A percentile compares a stretch with the other conserved stretches of the same genome.
Conservation (phyloP, 345 rosid genomes). For the Schrenkiella parvula region DNA sequence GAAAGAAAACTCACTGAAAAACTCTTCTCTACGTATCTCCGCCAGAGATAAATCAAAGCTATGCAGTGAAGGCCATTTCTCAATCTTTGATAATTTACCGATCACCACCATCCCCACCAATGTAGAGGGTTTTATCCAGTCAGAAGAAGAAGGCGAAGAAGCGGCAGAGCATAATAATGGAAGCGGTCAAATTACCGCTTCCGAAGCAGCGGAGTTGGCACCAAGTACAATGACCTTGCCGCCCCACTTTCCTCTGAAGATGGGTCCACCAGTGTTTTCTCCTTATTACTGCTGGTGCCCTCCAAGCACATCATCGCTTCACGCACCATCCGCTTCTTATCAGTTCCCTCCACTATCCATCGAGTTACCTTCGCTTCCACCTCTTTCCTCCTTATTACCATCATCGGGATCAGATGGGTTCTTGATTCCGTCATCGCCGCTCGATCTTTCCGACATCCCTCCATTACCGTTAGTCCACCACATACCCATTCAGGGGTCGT, state of each 20-base stretch:
- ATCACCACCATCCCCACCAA: constrained; percentile 33
- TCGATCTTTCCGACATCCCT: constrained; percentile 55
- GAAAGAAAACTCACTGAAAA: constrained; percentile 57
- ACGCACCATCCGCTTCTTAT: constrained; percentile 35
- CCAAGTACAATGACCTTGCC: constrained; percentile 29
- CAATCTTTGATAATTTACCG: constrained; percentile 42
- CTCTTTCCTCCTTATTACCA: constrained; percentile 61
- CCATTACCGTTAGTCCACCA: constrained; percentile 50
- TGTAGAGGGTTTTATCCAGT: constrained; percentile 25
- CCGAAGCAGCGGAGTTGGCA: constrained; percentile 1
- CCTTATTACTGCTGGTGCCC: constrained; percentile 98
- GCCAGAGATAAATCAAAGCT: constrained; percentile 62
- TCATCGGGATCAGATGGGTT: constrained; percentile 44
- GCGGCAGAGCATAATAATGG: constrained; percentile 30
- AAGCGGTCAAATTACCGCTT: background rate
- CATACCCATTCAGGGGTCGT: constrained; percentile 47
- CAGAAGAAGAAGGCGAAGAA: constrained; percentile 40
- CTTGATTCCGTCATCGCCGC: constrained; percentile 47
- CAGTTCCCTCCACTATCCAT: constrained; percentile 40
- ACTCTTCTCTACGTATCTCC: constrained; percentile 47
- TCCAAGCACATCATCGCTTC: constrained; percentile 45
- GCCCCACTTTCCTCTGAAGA: constrained; percentile 38
- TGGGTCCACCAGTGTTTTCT: constrained; percentile 51
- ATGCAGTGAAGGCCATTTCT: constrained; percentile 51
- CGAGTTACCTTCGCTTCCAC: constrained; percentile 57